Evolutionary conservation across 306 rosid genomes (phyloP).

Genomic region (Hippophae rhamnoides): DNA sequence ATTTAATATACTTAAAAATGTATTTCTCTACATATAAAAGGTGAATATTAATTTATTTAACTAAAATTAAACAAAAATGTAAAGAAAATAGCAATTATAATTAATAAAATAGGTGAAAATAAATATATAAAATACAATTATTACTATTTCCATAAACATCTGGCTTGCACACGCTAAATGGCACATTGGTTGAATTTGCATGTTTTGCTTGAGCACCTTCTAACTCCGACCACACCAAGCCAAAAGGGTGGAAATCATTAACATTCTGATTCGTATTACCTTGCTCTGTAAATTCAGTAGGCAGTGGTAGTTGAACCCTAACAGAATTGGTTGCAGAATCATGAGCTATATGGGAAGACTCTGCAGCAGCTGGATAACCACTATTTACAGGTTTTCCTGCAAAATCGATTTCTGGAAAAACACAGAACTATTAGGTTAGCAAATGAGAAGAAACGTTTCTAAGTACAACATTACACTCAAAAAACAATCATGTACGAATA

Average conservation of each 20-base stretch:
- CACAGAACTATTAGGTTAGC: conserved; percentile 1
- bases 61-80: too few relatives aligned
- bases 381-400: conserved; percentile 32
- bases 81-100: too few relatives aligned
- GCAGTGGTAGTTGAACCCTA: conserved; percentile 22
- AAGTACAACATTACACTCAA: not conserved
- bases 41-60: too few relatives aligned
- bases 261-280: conserved; percentile 29
- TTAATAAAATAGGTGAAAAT: too few relatives aligned
- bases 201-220: conserved; percentile 29
- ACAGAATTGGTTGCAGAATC: conserved; percentile 21
- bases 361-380: too few relatives aligned
- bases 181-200: conserved; percentile 19
- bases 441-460: too few relatives aligned
- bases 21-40: too few relatives aligned
- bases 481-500: conserved; percentile 1
- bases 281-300: conserved; percentile 28
- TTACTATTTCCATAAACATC: conserved; percentile 33
- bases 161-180: conserved; percentile 29
- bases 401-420: conserved; percentile 30
- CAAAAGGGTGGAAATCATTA: conserved; percentile 48
- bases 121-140: too few relatives aligned
- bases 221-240: conserved; percentile 55
- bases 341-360: conserved; percentile 14
- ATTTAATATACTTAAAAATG: too few relatives aligned